Base-by-base conservation (phyloP, 106 monocot genomes). In the Alisma plantagoaquatica region DNA sequence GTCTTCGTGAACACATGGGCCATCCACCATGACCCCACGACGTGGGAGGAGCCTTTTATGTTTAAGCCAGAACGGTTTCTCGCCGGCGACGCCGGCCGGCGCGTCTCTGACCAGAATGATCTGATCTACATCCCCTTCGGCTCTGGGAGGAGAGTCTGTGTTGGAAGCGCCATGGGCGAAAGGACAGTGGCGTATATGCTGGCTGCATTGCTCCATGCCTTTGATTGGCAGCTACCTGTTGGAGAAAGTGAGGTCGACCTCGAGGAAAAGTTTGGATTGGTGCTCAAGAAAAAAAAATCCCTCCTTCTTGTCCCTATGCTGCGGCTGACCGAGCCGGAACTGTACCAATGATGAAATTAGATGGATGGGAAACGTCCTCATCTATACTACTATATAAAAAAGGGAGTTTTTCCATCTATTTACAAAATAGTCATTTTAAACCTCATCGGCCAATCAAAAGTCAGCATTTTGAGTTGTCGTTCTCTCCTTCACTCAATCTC, bases 1-100 rank as follows among this genome's bases (percentile, higher is more conserved):
- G 56, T 71, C 21, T 41, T 71, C 20, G n/a, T 63, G 18, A 71
- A 71, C 24, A 62, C 41, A 8, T 70, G 70, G 70, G 70, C 46
- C 5, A 69, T 69, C 43, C 38, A 57, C 41, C 41, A 42, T 2
- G 57, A 57, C 25, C 57, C 41, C 2, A 3, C 3, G 16, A 2
- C 22, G 2, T 60, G 60, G 70, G 70, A 70, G 30, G 55, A 70
- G 20, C 61, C 70, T 1, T 10, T 38, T 33, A 47, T 47, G 70
- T 70, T 70, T 47, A 38, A 18, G 11, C 70, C 70, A 0, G 54
- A 70, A 32, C 61, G 70, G 54, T 62, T 70, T 22, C 28, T 70
- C n/a, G n/a, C n/a, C n/a, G n/a, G n/a, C n/a, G n/a, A n/a, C 3
- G 54, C 20, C 4, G 10, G 8, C 14, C 17, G 44, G 21, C 22